Base-by-base conservation (phyloP, 164 flowering plant species). In the Vitis cinerea region DNA sequence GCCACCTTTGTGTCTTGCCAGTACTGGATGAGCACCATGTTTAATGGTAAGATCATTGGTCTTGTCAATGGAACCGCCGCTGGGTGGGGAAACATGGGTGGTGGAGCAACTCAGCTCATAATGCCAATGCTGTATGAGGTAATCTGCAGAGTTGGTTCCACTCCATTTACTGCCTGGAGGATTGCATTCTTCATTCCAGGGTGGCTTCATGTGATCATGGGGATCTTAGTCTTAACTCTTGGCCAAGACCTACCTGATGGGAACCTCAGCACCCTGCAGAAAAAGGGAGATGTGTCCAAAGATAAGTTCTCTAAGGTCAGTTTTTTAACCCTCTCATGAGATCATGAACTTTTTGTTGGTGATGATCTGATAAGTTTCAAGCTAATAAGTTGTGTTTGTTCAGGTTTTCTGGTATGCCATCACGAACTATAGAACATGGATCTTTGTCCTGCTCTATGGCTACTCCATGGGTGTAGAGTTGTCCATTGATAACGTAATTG, bases 71-170 rank as follows among this genome's bases (percentile, higher is more conserved):
- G 94, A 7, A 77, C 81, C 0, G 90, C 94, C 0, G 94, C 82
- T 0, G 96, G 97, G 23, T 92, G 97, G 97, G 97, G 95, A 0
- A 82, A 90, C 65, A 89, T 90, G 93, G 95, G 97, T 3, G 95
- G 94, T 30, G 97, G 97, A 1, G 88, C 84, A 13, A 87, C 95
- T 56, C 97, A 92, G 69, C 87, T 92, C 9, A 9, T 90, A 2
- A 90, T 92, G 94, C 93, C 97, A 0, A 2, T 90, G 50, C 83
- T 85, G 9, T 88, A 57, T 61, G 83, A 86, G 7, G 0, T 90
- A 0, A 92, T 92, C 13, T 52, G 53, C 0, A 59, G 59, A 7
- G 11, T 49, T 1, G 96, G 94, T 0, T 71, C 91, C 6, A 85
- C 94, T 1, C 86, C 91, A 0, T 90, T 90, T 74, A 84, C 86